Percentiles rank a stretch among this genome's conserved stretches.
Evolutionary conservation across 176 grass and related monocot species (phyloP).

Genomic region (Triticum urartu): DNA sequence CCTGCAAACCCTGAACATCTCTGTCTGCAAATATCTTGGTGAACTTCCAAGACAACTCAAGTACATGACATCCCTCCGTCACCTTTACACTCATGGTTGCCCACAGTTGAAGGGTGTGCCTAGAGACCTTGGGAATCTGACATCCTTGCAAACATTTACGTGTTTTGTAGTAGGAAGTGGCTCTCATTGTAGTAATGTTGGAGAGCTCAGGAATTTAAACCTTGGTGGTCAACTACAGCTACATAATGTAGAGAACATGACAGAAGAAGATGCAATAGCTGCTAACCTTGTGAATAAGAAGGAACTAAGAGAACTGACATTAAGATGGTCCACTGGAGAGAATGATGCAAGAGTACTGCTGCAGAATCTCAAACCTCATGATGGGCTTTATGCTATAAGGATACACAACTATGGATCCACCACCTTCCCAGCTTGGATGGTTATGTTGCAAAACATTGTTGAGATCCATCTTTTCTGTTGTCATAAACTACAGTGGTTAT

Average conservation of each 20-base stretch:
- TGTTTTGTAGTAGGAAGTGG: not conserved
- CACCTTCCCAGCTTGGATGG: not conserved
- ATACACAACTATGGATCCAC: not conserved
- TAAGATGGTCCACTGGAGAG: not conserved
- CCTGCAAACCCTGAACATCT: not conserved
- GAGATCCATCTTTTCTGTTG: not conserved
- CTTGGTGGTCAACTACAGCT: not conserved
- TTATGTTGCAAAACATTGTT: not conserved
- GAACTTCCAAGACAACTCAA: not conserved
- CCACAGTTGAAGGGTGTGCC: not conserved
- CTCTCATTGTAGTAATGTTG: not conserved
- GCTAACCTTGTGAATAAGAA: not conserved
- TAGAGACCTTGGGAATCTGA: not conserved
- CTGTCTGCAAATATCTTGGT: not conserved
- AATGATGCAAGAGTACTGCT: not conserved
- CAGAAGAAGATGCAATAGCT: not conserved
- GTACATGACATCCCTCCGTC: not conserved
- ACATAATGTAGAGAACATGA: not conserved
- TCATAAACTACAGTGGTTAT: not conserved
- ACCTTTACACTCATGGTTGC: not conserved
- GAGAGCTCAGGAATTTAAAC: not conserved
- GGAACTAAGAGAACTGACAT: not conserved
- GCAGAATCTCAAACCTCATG: not conserved
- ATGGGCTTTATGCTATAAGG: not conserved
- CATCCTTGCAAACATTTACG: conserved; percentile 1